Base-by-base conservation (phyloP, 2,329 filamentous ascomycete genomes). In the Xylariaceae sp. region DNA sequence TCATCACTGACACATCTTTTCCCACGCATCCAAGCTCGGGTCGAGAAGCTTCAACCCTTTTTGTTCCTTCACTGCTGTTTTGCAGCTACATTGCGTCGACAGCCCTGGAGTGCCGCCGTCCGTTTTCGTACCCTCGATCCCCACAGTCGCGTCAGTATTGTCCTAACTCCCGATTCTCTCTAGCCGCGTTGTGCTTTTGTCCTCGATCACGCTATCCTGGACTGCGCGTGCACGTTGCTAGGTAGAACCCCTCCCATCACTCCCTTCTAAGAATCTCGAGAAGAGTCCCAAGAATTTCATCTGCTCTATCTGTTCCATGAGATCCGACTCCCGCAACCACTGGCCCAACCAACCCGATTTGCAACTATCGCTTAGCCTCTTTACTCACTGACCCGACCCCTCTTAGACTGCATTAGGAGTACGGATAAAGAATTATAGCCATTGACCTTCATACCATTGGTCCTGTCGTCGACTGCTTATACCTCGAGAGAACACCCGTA, bases 201-300 rank as follows among this genome's bases (percentile, higher is more conserved):
- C 51, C 54, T 64, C 64, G 61, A 67, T 62, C 69, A 68, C 69
- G 67, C 53, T 65, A 23, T 66, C 37, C 45, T 47, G 64, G 59
- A 64, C 71, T 68, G 69, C 69, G 69, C 70, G 67, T 66, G 59
- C 50, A 52, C 44, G 41, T 35, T 48, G 17, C 53, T 37, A 53
- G 55, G 54, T 62, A 63, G 54, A 56, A 51, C 61, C 61, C 61
- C 56, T 62, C 61, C 54, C 57, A 44, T 30, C 23, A 30, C 23
- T 30, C 23, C 4, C 23, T 30, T 30, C 23, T 30, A 30, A 30
- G 23, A 30, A 30, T 30, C 23, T 30, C 23, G 5, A 30, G 23
- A 30, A 30, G 23, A 30, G 23, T 30, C 23, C 23, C 23, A 30
- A 30, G 23, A 30, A 5, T 30, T 30, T 5, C 23, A 30, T 30